These are phyloP conservation scores for Colletotrichum falcatum DNA, from an alignment of 2,329 filamentous ascomycete genomes.

Conservation along the genomic window DNA sequence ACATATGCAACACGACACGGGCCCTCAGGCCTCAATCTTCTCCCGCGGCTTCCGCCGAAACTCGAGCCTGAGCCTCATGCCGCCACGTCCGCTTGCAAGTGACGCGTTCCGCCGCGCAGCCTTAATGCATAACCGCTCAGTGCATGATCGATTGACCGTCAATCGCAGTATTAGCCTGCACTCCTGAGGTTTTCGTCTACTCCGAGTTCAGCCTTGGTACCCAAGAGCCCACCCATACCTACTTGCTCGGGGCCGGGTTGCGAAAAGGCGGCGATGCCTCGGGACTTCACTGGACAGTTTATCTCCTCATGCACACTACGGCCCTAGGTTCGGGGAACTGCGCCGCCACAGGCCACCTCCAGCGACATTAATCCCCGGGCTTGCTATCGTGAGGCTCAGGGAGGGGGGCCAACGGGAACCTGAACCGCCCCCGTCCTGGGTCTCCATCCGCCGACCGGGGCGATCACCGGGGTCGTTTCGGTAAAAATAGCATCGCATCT, in stretches of 20 bases:
- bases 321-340: conserved; percentile 8
- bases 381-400: conserved; percentile 46
- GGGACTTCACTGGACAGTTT: conserved; percentile 16
- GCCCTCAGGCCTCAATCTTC: conserved; percentile 26
- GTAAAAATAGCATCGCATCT: conserved; percentile 37
- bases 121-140: conserved; percentile 34
- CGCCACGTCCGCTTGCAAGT: conserved; percentile 33
- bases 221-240: conserved; percentile 6
- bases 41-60: conserved; percentile 39
- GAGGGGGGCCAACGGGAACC: conserved; percentile 45
- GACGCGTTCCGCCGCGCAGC: conserved; percentile 38
- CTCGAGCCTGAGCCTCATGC: conserved; percentile 34
- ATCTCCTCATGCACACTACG: conserved; percentile 17
- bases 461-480: conserved; percentile 30
- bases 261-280: conserved; percentile 17
- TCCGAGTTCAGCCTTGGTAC: background rate
- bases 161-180: conserved; percentile 13
- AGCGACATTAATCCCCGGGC: conserved; percentile 8
- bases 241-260: background rate
- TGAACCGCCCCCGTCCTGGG: conserved; percentile 30
- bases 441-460: conserved; percentile 23
- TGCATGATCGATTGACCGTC: conserved; percentile 37
- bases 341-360: conserved; percentile 7
- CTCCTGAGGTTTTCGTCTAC: conserved; percentile 2
- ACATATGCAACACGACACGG: conserved; percentile 38